Percentiles rank a stretch among this genome's conserved stretches.
Conservation (phyloP, 2,329 filamentous ascomycete species). For the Aspergillus nomiae region DNA sequence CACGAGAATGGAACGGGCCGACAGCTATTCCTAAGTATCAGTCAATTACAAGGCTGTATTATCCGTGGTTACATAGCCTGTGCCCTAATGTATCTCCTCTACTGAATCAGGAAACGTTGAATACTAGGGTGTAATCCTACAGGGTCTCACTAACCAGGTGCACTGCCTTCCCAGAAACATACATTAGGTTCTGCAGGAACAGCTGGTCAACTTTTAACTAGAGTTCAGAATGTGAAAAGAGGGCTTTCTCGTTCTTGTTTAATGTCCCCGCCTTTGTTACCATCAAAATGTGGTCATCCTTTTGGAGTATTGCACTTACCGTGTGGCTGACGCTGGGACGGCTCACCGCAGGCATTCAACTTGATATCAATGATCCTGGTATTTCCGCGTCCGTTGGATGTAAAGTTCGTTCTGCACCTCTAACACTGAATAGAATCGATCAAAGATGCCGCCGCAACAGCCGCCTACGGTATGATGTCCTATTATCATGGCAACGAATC, state of each 20-base stretch:
- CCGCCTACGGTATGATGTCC: constrained; percentile 53
- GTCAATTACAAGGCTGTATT: neutral
- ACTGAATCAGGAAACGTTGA: neutral
- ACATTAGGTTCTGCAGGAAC: neutral
- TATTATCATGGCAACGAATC: constrained; percentile 57
- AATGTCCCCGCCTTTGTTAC: neutral
- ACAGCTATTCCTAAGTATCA: neutral
- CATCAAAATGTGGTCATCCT: neutral
- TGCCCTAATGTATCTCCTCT: neutral
- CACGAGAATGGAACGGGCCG: neutral
- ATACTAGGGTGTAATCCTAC: neutral
- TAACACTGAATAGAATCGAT: constrained; percentile 40
- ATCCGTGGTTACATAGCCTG: neutral
- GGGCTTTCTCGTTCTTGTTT: neutral
- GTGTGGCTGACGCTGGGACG: neutral
- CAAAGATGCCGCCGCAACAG: constrained; percentile 43
- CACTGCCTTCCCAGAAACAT: neutral
- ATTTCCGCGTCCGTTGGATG: neutral
- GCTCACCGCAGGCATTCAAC: neutral
- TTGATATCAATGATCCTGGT: neutral
- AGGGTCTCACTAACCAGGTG: neutral
- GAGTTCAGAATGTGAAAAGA: neutral
- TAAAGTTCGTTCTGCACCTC: neutral
- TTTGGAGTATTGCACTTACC: neutral
- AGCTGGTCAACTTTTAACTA: neutral